Evolutionary conservation across 768 basidiomycete genomes (phyloP).

Genomic region (Psilocybe azurescens): DNA sequence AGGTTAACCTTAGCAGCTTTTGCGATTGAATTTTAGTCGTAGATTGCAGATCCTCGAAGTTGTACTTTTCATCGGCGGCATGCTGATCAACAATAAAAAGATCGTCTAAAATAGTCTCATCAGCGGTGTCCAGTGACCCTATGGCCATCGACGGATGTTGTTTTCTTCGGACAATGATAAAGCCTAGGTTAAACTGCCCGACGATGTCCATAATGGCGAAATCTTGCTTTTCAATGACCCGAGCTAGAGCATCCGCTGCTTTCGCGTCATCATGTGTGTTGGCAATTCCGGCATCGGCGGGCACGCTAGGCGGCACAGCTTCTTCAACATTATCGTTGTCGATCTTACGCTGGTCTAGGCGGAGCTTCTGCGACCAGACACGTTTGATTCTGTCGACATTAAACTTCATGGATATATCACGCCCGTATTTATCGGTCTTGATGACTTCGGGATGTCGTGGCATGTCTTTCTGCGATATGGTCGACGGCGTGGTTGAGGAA

Average conservation of each 20-base stretch:
- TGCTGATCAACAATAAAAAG: slow-evolving; percentile 98
- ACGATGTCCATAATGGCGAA: slow-evolving; percentile 84
- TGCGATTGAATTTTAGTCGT: slow-evolving; percentile 93
- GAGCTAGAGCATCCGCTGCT: slow-evolving; percentile 71
- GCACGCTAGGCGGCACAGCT: slow-evolving; percentile 22
- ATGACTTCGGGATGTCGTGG: slow-evolving; percentile 45
- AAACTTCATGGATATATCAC: slow-evolving; percentile 34
- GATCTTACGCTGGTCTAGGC: slow-evolving; percentile 3
- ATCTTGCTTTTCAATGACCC: slow-evolving; percentile 87
- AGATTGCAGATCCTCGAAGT: slow-evolving; percentile 92
- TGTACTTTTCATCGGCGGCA: slow-evolving; percentile 98
- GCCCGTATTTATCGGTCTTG: slow-evolving; percentile 30
- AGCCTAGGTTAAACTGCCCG: slow-evolving; percentile 96
- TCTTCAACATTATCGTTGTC: background rate
- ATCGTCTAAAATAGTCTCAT: slow-evolving; percentile 65
- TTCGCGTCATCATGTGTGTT: slow-evolving; percentile 55
- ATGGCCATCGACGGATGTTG: slow-evolving; percentile 21
- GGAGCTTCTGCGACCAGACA: slow-evolving; percentile 21
- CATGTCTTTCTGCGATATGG: slow-evolving; percentile 14
- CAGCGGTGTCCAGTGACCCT: background rate
- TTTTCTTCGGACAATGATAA: slow-evolving; percentile 82
- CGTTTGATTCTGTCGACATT: slow-evolving; percentile 29
- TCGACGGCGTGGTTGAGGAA: slow-evolving; percentile 17
- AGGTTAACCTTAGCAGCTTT: slow-evolving; percentile 73
- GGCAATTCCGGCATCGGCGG: slow-evolving; percentile 43